Base-by-base conservation (phyloP, 2,329 filamentous ascomycete species). In the Neodidymelliopsis sp. region DNA sequence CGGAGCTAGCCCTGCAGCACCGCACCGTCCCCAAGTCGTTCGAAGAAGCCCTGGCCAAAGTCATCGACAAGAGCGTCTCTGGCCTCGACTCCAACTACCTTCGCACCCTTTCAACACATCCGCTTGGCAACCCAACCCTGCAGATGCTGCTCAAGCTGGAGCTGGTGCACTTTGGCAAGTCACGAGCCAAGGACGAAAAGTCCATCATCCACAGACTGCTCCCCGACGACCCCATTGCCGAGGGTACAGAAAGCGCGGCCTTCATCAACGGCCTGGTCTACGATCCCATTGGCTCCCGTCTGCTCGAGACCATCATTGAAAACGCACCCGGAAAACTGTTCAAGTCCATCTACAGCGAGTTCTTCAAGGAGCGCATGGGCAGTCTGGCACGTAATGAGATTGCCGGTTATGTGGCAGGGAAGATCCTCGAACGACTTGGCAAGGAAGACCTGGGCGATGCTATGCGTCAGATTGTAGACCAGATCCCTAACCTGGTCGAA, bases 241-340 rank as follows among this genome's bases (percentile, higher is more conserved):
- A 93, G 54, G 84, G 84, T 12, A 84, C 84, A 2, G 89, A 90
- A 24, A 88, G 86, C 37, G 88, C 89, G 4, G 82, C 84, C 12
- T 96, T 97, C 67, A 82, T 97, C 68, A 91, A 89, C 63, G 86
- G 89, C 46, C 83, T 97, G 67, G 79, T 97, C 19, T 97, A 97
- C 72, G 91, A 97, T 66, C 81, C 88, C 2, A 87, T 97, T 40
- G 94, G 94, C 12, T 97, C 93, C 3, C 87, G 93, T 33, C 80
- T 99, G 2, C 80, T 97, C 16, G 94, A 99, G 75, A 90, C 87
- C 0, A 87, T 99, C 55, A 84, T 97, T 56, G 83, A 86, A 19
- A 82, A 88, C 66, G 85, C 87, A 12, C 91, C 94, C 0, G 91
- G 90, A 31, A 96, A 94, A 74, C 76, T 91, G 24, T 99, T 97